Evolutionary conservation across 2,329 filamentous ascomycete species (phyloP).

Genomic region (Hymenoscyphus linearis): DNA sequence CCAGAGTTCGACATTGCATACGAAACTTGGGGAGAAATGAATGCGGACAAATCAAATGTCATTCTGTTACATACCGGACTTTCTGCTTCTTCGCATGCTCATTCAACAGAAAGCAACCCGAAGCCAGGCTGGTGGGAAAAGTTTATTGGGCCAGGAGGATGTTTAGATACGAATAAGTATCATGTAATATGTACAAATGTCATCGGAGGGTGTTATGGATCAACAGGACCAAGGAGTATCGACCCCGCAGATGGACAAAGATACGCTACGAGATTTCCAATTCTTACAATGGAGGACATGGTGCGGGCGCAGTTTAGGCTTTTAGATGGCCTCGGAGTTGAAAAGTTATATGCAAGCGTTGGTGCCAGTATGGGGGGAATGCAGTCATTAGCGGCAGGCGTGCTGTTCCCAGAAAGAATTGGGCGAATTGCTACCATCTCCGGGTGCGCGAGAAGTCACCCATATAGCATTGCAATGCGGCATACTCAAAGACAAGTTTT

Average conservation of each 20-base stretch:
- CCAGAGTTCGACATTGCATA: conserved; percentile 87
- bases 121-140: conserved; percentile 98
- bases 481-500: conserved; percentile 96
- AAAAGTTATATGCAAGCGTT: conserved; percentile 82
- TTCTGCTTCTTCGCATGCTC: conserved; percentile 94
- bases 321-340: conserved; percentile 71
- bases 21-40: conserved; percentile 84
- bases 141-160: conserved; percentile 84
- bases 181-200: conserved; percentile 96
- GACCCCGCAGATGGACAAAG: conserved; percentile 83
- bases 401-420: conserved; percentile 77
- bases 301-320: conserved; percentile 90
- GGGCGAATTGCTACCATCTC: conserved; percentile 82
- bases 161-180: conserved; percentile 86
- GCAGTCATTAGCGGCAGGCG: conserved; percentile 86
- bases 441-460: conserved; percentile 89
- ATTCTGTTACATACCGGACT: conserved; percentile 91
- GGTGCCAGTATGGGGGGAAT: conserved; percentile 98
- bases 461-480: conserved; percentile 97
- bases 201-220: conserved; percentile 91
- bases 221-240: conserved; percentile 78
- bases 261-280: conserved; percentile 93
- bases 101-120: conserved; percentile 80
- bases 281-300: conserved; percentile 96
- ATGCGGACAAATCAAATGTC: conserved; percentile 75